A percentile compares a stretch with the other conserved stretches of the same genome.
These are phyloP conservation scores for Erysimum cheiri DNA, from an alignment of 441 rosid genomes.

Conservation along the genomic window DNA sequence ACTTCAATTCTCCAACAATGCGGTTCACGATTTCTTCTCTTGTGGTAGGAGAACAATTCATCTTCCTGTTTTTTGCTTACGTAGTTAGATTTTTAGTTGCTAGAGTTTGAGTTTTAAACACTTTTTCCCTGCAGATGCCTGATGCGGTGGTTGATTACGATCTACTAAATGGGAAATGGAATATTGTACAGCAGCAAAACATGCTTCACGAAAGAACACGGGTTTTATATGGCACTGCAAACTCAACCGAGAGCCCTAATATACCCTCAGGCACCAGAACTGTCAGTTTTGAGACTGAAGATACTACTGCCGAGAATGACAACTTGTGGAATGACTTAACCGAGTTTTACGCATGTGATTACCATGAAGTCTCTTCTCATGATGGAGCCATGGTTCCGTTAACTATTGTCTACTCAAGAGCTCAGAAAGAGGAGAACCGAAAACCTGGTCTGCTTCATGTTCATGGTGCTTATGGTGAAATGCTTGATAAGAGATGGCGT, in stretches of 20 bases:
- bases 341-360: constrained; percentile 86
- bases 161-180: constrained; percentile 83
- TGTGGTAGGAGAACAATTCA: constrained; percentile 62
- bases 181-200: constrained; percentile 91
- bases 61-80: constrained; percentile 6
- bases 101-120: not conserved
- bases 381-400: constrained; percentile 85
- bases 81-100: constrained; percentile 4
- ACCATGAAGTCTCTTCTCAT: constrained; percentile 64
- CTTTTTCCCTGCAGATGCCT: constrained; percentile 69
- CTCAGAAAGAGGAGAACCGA: constrained; percentile 50
- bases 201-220: constrained; percentile 91
- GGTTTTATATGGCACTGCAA: constrained; percentile 76
- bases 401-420: constrained; percentile 71
- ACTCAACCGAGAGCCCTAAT: constrained; percentile 50
- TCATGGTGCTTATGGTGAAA: constrained; percentile 96
- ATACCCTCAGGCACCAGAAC: constrained; percentile 47
- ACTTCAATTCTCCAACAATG: constrained; percentile 75
- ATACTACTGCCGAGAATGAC: constrained; percentile 53
- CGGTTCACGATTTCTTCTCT: constrained; percentile 91
- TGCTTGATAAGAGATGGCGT: constrained; percentile 90
- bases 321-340: constrained; percentile 93
- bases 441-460: constrained; percentile 87
- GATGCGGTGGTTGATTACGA: constrained; percentile 96
- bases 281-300: constrained; percentile 48